Percentiles rank a stretch among this genome's conserved stretches.
Evolutionary conservation across 306 rosid genomes (phyloP).

Genomic region (Abrus precatorius): DNA sequence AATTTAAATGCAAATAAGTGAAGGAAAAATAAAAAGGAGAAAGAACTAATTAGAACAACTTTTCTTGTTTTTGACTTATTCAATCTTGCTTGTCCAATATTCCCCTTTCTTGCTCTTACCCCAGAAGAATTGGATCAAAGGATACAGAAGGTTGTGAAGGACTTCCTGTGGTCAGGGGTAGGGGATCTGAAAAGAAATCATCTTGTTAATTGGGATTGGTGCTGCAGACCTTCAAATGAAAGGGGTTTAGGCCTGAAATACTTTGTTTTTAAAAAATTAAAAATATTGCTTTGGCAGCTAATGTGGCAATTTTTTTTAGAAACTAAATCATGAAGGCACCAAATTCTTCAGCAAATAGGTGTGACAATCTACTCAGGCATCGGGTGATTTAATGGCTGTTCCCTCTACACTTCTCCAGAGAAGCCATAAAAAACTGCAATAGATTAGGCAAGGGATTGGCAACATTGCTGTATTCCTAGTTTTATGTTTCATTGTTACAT

Average conservation of each 20-base stretch:
- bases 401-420: slow-evolving; percentile 21
- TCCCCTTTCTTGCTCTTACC: neutral
- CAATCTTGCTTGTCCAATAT: slow-evolving; percentile 28
- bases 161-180: slow-evolving; percentile 14
- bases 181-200: slow-evolving; percentile 17
- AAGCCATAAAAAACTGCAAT: neutral
- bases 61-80: slow-evolving; percentile 35
- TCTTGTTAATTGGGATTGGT: slow-evolving; percentile 12
- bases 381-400: slow-evolving; percentile 30
- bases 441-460: slow-evolving; percentile 31
- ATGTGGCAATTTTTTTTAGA: slow-evolving; percentile 25
- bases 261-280: slow-evolving; percentile 4
- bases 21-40: slow-evolving; percentile 14
- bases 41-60: slow-evolving; percentile 6
- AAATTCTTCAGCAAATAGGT: slow-evolving; percentile 34
- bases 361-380: slow-evolving; percentile 14
- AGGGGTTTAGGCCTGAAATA: neutral
- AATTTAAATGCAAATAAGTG: slow-evolving; percentile 19
- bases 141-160: slow-evolving; percentile 13
- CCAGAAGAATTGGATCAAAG: slow-evolving; percentile 15
- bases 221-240: slow-evolving; percentile 19
- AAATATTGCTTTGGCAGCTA: slow-evolving; percentile 20
- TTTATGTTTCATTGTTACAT: neutral
- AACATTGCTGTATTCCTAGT: neutral
- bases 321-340: slow-evolving; percentile 36